Evolutionary conservation across 1,139 yeast genomes (phyloP).

Genomic region (Schizosaccharomyces versatilis): DNA sequence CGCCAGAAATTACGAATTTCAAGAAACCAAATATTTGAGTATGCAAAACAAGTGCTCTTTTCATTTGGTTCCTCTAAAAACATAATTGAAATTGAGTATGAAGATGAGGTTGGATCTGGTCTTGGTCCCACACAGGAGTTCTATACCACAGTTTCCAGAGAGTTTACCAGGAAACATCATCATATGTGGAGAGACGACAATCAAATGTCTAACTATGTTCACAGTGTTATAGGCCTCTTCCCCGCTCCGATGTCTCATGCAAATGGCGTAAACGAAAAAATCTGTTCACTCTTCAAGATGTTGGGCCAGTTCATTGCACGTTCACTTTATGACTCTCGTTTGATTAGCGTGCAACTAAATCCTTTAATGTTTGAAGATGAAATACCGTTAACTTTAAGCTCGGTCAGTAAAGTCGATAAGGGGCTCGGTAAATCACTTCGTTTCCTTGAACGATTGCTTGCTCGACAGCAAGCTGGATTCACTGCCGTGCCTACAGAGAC

Average conservation of each 20-base stretch:
- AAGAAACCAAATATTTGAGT: conserved; percentile 45
- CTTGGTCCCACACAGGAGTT: conserved; percentile 90
- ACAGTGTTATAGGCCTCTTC: conserved; percentile 35
- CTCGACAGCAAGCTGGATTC: conserved; percentile 15
- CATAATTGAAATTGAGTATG: conserved; percentile 66
- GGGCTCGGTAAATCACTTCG: conserved; percentile 39
- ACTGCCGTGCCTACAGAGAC: conserved; percentile 18
- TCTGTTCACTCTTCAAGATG: conserved; percentile 35
- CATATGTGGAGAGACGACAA: conserved; percentile 45
- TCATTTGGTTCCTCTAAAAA: conserved; percentile 63
- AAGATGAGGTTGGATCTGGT: conserved; percentile 89
- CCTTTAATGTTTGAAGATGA: conserved; percentile 34
- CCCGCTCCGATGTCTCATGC: conserved; percentile 38
- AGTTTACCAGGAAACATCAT: conserved; percentile 36
- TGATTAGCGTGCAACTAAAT: conserved; percentile 63
- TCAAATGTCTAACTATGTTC: conserved; percentile 24
- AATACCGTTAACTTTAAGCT: conserved; percentile 21
- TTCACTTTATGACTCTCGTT: conserved; percentile 64
- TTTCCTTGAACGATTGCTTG: conserved; percentile 28
- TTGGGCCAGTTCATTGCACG: conserved; percentile 75
- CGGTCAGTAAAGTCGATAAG: conserved; percentile 35
- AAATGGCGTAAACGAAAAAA: conserved; percentile 17
- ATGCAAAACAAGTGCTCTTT: conserved; percentile 61
- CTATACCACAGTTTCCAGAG: conserved; percentile 59
- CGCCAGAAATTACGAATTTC: conserved; percentile 66